Conservation (phyloP, 805 yeast genomes). For the Wickerhamiella allomyrinae region DNA sequence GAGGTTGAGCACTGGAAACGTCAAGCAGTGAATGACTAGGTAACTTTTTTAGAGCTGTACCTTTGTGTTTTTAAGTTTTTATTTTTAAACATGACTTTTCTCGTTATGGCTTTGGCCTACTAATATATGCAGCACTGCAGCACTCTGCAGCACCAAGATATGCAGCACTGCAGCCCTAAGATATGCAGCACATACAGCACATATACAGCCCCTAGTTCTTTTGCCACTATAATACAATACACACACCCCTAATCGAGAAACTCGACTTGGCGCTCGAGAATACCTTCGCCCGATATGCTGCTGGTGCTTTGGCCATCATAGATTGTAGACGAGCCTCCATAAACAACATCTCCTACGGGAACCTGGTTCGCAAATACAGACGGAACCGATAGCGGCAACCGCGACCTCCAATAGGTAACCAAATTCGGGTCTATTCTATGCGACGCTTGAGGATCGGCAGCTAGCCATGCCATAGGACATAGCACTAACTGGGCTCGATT, state of each 20-base stretch:
- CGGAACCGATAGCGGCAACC: conserved; percentile 4
- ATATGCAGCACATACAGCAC: too few species aligned
- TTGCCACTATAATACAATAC: too few species aligned
- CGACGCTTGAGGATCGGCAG: conserved; percentile 10
- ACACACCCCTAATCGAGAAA: too few species aligned
- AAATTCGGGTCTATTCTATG: conserved; percentile 11
- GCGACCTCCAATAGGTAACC: conserved; percentile 6
- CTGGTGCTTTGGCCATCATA: conserved; percentile 1
- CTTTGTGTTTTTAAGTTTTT: background rate
- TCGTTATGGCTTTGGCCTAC: too few species aligned
- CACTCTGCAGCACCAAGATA: too few species aligned
- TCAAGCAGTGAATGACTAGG: conserved; percentile 8
- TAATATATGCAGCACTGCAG: too few species aligned
- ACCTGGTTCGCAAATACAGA: conserved; percentile 5
- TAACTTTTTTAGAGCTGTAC: too few species aligned
- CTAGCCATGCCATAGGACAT: conserved; percentile 81
- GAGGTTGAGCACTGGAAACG: conserved; percentile 74
- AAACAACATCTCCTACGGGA: conserved; percentile 2
- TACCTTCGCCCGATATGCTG: background rate
- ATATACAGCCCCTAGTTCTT: too few species aligned
- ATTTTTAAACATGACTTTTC: background rate
- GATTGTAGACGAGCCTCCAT: conserved; percentile 17
- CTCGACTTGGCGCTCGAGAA: background rate
- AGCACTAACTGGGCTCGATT: conserved; percentile 42
- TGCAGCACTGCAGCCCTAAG: too few species aligned